Percentiles rank a stretch among this genome's conserved stretches.
Conservation (phyloP, 371 early-diverging fungal genomes). For the Lichtheimia corymbifera region DNA sequence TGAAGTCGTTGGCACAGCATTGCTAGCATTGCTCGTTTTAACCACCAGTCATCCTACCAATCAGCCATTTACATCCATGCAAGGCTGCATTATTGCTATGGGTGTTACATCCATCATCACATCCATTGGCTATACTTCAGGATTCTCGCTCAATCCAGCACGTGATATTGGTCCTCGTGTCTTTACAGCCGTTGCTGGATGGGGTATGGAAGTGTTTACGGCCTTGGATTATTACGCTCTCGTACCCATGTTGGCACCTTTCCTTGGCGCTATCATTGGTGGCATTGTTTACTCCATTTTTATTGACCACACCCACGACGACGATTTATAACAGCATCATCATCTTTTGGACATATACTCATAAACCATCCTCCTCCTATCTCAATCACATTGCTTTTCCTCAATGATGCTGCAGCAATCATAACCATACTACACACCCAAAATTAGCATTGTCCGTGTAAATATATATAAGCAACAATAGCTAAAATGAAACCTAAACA, state of each 20-base stretch:
- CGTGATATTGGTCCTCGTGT: conserved; percentile 89
- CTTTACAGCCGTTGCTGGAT: conserved; percentile 74
- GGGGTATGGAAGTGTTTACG: conserved; percentile 72
- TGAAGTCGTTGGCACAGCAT: conserved; percentile 82
- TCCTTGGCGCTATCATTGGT: conserved; percentile 72
- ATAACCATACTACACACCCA: too few species aligned
- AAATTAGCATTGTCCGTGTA: too few species aligned
- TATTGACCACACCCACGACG: conserved; percentile 38
- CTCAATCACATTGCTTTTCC: too few species aligned
- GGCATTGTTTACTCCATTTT: conserved; percentile 67
- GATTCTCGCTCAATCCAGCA: conserved; percentile 86
- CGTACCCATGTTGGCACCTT: conserved; percentile 80
- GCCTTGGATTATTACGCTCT: conserved; percentile 68
- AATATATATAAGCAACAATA: too few species aligned
- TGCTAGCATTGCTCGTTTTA: conserved; percentile 71
- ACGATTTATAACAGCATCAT: not conserved
- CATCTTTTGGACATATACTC: not conserved
- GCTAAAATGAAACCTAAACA: too few species aligned
- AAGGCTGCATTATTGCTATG: conserved; percentile 67
- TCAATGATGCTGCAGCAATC: too few species aligned
- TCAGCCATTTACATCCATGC: conserved; percentile 56
- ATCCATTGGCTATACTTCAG: conserved; percentile 72
- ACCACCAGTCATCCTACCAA: conserved; percentile 72
- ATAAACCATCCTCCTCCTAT: too few species aligned
- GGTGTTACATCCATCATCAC: conserved; percentile 45